phyloP scores from a whole-genome alignment of 2,329 filamentous ascomycete species.

The Dactylella cylindrospora region DNA sequence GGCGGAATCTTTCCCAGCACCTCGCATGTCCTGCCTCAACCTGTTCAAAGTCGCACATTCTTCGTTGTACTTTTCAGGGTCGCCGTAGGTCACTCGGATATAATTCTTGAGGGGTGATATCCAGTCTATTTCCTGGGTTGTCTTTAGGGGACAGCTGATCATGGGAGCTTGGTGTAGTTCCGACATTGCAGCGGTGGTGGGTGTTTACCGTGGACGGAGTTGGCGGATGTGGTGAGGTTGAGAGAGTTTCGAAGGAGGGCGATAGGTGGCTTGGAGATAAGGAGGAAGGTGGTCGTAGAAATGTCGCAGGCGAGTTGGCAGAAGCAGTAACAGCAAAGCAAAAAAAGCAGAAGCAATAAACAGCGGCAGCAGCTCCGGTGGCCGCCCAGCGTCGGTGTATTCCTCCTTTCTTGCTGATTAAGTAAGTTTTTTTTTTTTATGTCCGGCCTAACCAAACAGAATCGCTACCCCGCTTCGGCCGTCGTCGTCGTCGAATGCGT shows the following conservation, averaged over 20 bases:
- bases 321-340: constrained; percentile 29
- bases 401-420: no score
- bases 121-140: constrained; percentile 98
- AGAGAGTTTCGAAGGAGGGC: constrained; percentile 29
- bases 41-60: constrained; percentile 94
- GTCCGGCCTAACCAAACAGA: neutral
- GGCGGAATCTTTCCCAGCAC: constrained; percentile 93
- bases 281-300: constrained; percentile 8
- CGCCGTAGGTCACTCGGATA: constrained; percentile 89
- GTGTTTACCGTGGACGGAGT: constrained; percentile 12
- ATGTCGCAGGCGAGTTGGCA: constrained; percentile 8
- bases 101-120: constrained; percentile 86
- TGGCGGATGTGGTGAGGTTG: constrained; percentile 13
- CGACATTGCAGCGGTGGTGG: constrained; percentile 30
- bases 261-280: constrained; percentile 9
- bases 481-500: constrained; percentile 9
- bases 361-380: no score
- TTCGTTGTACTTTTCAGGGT: constrained; percentile 91
- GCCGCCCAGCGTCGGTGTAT: no score
- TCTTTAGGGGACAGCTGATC: constrained; percentile 54
- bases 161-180: constrained; percentile 43
- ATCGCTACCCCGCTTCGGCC: neutral
- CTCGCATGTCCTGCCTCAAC: constrained; percentile 95
- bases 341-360: no score
- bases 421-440: no score